Evolutionary conservation across 768 basidiomycete species (phyloP), one percentile per base, ranked within the genome.

Genomic region (Tylopilus vinaceipallidus): DNA sequence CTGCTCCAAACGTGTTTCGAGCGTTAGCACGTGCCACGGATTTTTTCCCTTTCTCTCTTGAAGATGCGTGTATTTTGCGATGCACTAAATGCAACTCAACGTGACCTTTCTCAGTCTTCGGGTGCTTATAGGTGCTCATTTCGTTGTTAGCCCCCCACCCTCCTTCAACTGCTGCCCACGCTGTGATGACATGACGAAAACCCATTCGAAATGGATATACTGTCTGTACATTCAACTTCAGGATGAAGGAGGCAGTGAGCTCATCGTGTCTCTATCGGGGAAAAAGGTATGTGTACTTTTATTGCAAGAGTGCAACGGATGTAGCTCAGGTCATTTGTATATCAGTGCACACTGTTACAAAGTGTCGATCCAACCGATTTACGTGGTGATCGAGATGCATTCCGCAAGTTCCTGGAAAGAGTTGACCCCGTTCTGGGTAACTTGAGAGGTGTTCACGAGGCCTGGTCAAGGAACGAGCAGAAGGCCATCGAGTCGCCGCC

Each of bases 101-200:
- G 86, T 86, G 52, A 57, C 75, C 13, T 19, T 13, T 33, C 16
- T 41, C 20, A 26, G 34, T 30, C 30, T 36, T 57, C 34, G 29
- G 29, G 14, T 13, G 6, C n/a, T 4, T 30, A 19, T 4, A 22
- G 10, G 37, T 42, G 11, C 17, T 46, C 17, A 51, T 19, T 12
- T 33, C 17, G 44, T 45, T 30, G 41, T 13, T 42, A 87, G 85
- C 29, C 67, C 83, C 20, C 73, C 75, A 0, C 57, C 60, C 20
- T 67, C 55, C 3, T 71, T 69, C 27, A 68, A 67, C 53, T 71
- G 70, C 20, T 88, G 86, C 56, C 60, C 73, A 6, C 60, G 62
- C 12, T 88, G 86, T 59, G 68, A 71, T 42, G 80, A 84, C 58
- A 72, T 74, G 57, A 74, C 80, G 30, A 70, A 76, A 34, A 74